Conservation (phyloP, 2,329 filamentous ascomycete species). For the Macrophomina tecta region DNA sequence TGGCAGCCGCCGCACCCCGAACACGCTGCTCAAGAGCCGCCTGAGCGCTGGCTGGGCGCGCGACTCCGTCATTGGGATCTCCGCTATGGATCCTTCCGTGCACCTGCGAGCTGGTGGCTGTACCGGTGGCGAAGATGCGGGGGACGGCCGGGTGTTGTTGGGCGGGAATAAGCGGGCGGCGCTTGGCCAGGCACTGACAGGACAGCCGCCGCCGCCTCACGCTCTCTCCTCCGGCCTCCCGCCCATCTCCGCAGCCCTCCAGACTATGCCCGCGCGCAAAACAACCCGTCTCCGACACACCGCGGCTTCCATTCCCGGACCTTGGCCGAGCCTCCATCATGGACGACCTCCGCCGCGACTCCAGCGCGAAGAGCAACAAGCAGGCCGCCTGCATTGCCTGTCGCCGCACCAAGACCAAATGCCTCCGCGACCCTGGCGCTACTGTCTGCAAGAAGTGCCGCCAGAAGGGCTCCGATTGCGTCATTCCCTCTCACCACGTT, state of each 20-base stretch:
- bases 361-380: constrained; percentile 33
- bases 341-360: neutral
- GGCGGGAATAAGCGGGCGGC: neutral
- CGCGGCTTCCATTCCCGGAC: neutral
- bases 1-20: neutral
- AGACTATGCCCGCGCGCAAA: neutral
- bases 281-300: constrained; percentile 1
- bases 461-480: constrained; percentile 65
- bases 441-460: constrained; percentile 66
- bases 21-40: neutral
- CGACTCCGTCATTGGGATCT: neutral
- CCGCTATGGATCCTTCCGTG: neutral
- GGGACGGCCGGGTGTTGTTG: neutral
- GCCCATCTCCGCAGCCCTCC: neutral
- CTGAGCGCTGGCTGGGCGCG: neutral
- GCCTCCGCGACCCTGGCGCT: constrained; percentile 62
- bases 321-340: neutral
- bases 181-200: neutral
- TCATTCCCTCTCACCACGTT: constrained; percentile 71
- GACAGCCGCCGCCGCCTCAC: neutral
- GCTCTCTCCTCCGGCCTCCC: neutral
- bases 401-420: constrained; percentile 71
- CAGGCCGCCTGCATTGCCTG: constrained; percentile 68
- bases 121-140: neutral
- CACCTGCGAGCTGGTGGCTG: neutral